Evolutionary conservation across 1,284 basidiomycete species (phyloP), one percentile per base, ranked within the genome.

Genomic region (Fistulinella staudtii): DNA sequence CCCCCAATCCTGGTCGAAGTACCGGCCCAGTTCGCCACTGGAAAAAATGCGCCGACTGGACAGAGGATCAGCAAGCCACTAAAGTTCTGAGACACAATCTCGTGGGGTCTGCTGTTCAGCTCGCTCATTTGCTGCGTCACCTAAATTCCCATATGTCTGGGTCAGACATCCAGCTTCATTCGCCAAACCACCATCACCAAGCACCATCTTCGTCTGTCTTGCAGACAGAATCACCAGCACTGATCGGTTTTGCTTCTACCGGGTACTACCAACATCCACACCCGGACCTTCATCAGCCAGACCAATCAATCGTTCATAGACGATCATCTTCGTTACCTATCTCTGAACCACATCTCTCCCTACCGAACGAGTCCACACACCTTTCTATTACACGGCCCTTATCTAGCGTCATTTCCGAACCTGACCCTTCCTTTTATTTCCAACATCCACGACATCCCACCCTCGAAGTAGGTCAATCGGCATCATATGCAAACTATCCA

Each of bases 31-130:
- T 45, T 3, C 74, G 76, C 13, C 57, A 67, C 8, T 89, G 85
- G 85, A 79, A 79, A 53, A 69, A 72, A 29, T 85, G 82, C 56
- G 68, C 73, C 7, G 85, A 89, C 58, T 89, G 86, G 86, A 89
- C 85, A 0, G 84, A 89, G 60, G 80, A 74, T 34, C 74, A 74
- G 45, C 85, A 89, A 60, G 85, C 86, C 5, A 75, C 80, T 4
- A 72, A 71, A 13, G 70, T 84, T 14, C 64, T 87, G 45, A 75
- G 74, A 33, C 86, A 89, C 58, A 74, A 82, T 42, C 70, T 89
- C 36, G 68, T 79, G 23, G 85, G 86, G 20, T 76, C 81, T 17
- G 75, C 79, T 5, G 72, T 74, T 25, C 80, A 84, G 51, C 72
- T 87, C 10, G 68, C 72, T 24, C 76, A 80, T 49, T 65, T 83